Percentiles rank a stretch among this genome's conserved stretches.
phyloP scores from a whole-genome alignment of 805 yeast genomes.

The Saccharomycopsis sp. region DNA sequence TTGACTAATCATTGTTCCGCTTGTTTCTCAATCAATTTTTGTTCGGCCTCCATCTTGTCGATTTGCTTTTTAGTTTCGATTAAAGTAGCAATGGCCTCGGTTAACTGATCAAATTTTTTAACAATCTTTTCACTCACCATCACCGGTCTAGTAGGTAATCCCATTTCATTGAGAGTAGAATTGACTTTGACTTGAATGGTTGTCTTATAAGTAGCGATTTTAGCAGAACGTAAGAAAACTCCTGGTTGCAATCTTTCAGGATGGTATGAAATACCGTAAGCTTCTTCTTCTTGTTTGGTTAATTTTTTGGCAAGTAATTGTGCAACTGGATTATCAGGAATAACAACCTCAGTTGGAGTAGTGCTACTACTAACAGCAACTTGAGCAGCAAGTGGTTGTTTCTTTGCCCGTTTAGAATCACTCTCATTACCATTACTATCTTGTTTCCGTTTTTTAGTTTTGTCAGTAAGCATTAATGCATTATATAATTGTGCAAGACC shows the following conservation, averaged over 20 bases:
- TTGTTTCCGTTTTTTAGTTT: constrained; percentile 18
- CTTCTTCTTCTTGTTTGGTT: constrained; percentile 68
- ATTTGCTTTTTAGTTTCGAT: constrained; percentile 78
- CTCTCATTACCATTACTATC: neutral
- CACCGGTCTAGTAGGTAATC: constrained; percentile 69
- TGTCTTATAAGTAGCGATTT: constrained; percentile 71
- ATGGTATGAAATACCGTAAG: constrained; percentile 75
- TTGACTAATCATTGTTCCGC: too few relatives aligned
- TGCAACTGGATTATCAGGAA: constrained; percentile 20
- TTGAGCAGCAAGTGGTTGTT: neutral
- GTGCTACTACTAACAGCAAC: neutral
- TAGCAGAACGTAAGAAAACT: constrained; percentile 69
- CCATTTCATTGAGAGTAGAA: constrained; percentile 64
- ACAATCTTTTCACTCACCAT: constrained; percentile 80
- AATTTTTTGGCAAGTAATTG: constrained; percentile 42
- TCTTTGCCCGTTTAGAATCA: neutral
- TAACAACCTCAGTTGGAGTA: constrained; percentile 10
- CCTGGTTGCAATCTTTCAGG: constrained; percentile 71
- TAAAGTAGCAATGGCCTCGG: constrained; percentile 57
- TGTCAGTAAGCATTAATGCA: constrained; percentile 59
- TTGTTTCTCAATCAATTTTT: constrained; percentile 32
- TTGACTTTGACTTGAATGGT: constrained; percentile 53
- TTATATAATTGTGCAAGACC: constrained; percentile 83
- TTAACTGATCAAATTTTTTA: constrained; percentile 63
- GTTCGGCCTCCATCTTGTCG: constrained; percentile 81